Evolutionary conservation across 1,284 basidiomycete species (phyloP), one percentile per base, ranked within the genome.

Genomic region (Kalmanozyma brasiliensis): DNA sequence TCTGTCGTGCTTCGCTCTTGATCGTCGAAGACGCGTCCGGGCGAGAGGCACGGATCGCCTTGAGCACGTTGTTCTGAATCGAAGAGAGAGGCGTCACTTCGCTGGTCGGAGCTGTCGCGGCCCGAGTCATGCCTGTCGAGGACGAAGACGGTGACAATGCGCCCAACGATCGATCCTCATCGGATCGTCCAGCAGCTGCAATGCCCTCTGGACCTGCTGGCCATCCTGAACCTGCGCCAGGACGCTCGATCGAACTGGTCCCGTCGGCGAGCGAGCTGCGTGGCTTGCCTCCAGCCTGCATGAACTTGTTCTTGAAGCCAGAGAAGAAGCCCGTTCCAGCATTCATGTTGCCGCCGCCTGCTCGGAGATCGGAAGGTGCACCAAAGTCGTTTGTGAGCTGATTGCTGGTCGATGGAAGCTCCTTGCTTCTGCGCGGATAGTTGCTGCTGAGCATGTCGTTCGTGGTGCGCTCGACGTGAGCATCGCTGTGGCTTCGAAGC

Each of bases 11-110:
- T 17, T 82, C 66, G 36, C 75, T 81, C 52, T 77, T 74, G 49
- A 84, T 82, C 17, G 73, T 72, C 8, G 70, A 65, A 17, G 78
- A 78, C 0, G 75, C 74, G 35, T 84, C 83, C 0, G 83, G 83
- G 16, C 81, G 76, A 3, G 83, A 82, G 0, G 83, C 82, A 24
- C 83, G 72, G 37, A 83, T 76, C 14, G 82, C 82, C 10, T 69
- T 66, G 32, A 81, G 68, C 11, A 83, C 80, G 33, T 82, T 82
- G 49, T 69, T 72, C 61, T 73, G 64, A 55, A 83, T 83, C 26
- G 79, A 76, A n/a, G 76, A 71, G 19, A 76, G 58, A 8, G 81
- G 81, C 29, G 81, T 82, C 11, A 77, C 80, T 38, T 70, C 61
- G 33, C 49, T 64, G 8, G 63, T 70, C 1, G 58, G 70, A 22